Conservation (phyloP, 805 yeast species). For the Candida railenensis region DNA sequence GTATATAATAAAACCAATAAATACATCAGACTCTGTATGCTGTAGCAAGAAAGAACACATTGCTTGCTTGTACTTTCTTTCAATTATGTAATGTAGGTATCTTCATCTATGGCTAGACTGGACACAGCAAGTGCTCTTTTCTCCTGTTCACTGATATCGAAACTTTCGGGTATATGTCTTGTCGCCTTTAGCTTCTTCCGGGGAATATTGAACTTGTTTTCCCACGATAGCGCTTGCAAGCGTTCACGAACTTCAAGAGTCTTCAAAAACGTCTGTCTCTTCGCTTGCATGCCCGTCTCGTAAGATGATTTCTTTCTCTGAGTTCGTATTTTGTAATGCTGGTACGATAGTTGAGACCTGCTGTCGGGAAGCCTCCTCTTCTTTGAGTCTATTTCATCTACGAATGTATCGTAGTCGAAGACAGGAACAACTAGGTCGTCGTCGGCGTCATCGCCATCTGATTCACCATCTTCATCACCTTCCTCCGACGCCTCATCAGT, state of each 20-base stretch:
- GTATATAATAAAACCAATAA: not conserved
- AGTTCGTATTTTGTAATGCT: not conserved
- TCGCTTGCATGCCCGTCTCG: conserved; percentile 3
- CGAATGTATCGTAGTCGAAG: conserved; percentile 2
- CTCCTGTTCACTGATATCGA: not conserved
- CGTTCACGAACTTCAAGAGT: conserved; percentile 1
- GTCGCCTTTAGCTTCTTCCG: not conserved
- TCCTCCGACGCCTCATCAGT: conserved; percentile 3
- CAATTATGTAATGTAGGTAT: conserved; percentile 3
- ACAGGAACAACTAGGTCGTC: conserved; percentile 9
- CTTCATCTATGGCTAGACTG: conserved; percentile 2
- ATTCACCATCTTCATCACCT: conserved; percentile 6
- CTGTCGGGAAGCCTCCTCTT: not conserved
- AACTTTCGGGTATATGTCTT: not conserved
- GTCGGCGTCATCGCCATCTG: conserved; percentile 5
- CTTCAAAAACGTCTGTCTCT: not conserved
- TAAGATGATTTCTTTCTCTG: conserved; percentile 3
- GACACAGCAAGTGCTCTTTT: not conserved
- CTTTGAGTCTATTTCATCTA: conserved; percentile 1
- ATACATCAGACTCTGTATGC: not conserved
- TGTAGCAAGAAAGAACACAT: not conserved
- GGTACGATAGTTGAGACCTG: not conserved
- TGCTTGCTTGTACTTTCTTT: not conserved
- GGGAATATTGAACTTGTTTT: not conserved
- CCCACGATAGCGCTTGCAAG: conserved; percentile 1